Evolutionary conservation across 78 protist species (phyloP).

Genomic region (Dictyostelium capitatum): DNA sequence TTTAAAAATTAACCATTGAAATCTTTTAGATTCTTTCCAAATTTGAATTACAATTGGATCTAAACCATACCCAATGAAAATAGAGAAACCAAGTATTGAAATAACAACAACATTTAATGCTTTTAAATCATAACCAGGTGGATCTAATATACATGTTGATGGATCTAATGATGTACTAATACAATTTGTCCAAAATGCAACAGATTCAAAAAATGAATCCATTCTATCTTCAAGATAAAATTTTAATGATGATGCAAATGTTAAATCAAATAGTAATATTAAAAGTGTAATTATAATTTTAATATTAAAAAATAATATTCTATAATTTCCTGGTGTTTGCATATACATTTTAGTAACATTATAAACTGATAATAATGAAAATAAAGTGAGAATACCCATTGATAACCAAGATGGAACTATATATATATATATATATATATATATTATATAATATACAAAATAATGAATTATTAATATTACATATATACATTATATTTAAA

Average conservation of each 20-base stretch:
- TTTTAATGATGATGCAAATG: slow-evolving; percentile 30
- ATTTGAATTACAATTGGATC: slow-evolving; percentile 10
- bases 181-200: slow-evolving; percentile 13
- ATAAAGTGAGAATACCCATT: not conserved
- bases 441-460: too few relatives aligned
- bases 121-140: slow-evolving; percentile 37
- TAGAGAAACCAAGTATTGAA: slow-evolving; percentile 20
- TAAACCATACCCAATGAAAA: slow-evolving; percentile 39
- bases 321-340: not conserved
- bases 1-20: not conserved
- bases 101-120: slow-evolving; percentile 9
- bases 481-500: too few relatives aligned
- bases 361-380: not conserved
- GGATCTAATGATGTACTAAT: not conserved
- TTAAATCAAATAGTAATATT: slow-evolving; percentile 18
- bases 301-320: not conserved
- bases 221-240: not conserved
- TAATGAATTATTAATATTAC: too few relatives aligned
- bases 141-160: slow-evolving; percentile 19
- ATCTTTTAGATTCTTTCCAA: slow-evolving; percentile 5
- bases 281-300: slow-evolving; percentile 23
- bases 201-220: not conserved
- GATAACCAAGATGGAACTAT: not conserved
- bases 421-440: too few relatives aligned
- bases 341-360: slow-evolving; percentile 22